These are phyloP conservation scores for Erythrobasidium hasegawianum DNA, from an alignment of 1,284 basidiomycete species.

Conservation along the genomic window DNA sequence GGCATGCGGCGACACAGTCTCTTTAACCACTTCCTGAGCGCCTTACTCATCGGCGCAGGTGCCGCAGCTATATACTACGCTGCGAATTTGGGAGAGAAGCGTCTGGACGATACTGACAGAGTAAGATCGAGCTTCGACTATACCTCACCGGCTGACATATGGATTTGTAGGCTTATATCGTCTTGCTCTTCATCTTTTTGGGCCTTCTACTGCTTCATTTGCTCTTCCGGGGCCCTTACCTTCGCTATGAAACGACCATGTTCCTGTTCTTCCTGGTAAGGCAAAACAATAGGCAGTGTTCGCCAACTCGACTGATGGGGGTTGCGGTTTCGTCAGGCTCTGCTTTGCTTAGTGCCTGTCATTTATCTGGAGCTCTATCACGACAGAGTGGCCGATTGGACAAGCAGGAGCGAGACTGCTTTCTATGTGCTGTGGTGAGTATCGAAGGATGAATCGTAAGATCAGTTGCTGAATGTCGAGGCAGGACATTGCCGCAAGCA, in stretches of 20 bases:
- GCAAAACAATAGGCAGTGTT: background rate
- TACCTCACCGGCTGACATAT: background rate
- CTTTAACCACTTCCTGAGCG: conserved; percentile 3
- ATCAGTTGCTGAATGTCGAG: background rate
- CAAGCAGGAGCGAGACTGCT: conserved; percentile 12
- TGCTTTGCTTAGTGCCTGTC: conserved; percentile 13
- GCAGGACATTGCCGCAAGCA: conserved; percentile 20
- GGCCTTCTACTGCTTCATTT: background rate
- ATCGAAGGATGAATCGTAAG: background rate
- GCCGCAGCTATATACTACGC: background rate
- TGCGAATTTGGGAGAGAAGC: background rate
- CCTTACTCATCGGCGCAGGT: background rate
- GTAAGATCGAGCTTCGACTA: background rate
- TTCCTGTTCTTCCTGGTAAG: background rate
- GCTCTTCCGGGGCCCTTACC: background rate
- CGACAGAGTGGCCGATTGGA: conserved; percentile 8
- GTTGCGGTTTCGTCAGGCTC: too few species aligned
- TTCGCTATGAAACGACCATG: background rate
- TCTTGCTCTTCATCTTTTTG: background rate
- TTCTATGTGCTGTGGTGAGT: conserved; percentile 32
- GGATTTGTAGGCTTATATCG: background rate
- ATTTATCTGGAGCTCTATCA: conserved; percentile 23
- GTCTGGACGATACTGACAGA: background rate
- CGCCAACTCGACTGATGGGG: too few species aligned
- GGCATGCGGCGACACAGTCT: conserved; percentile 3